Base-by-base conservation (phyloP, 495 filamentous ascomycete genomes). In the Saxophila tyrrhenica region DNA sequence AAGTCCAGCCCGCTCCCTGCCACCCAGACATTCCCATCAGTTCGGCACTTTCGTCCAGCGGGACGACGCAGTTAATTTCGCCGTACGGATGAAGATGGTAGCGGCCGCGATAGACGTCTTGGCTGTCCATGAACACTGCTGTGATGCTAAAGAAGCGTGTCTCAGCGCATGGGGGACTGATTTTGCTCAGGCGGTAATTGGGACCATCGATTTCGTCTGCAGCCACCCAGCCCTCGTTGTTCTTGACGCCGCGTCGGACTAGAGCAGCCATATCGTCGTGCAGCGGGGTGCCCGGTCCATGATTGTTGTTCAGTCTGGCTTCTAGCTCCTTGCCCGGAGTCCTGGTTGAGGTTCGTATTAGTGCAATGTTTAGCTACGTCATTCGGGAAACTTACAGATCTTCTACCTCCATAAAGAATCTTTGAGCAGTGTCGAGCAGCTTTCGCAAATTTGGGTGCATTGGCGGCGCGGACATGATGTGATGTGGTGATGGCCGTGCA, bases 1-100 rank as follows among this genome's bases (percentile, higher is more conserved):
- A 60, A 19, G 70, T 73, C 70, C 72, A 74, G 0, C 70, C 72
- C 1, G 69, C 65, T 11, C 64, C 66, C 55, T 70, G 67, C 72
- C 69, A 74, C 10, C 69, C 68, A 47, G 65, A 61, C 70, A 73
- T 72, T 0, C 72, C 69, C 55, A 61, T 71, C 48, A 74, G 52
- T 55, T 72, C 68, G 0, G 69, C 68, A 25, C 57, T 58, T 24
- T 61, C 29, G 52, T 72, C 69, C 32, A 72, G 52, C 52, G 68
- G 70, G 15, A 74, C 61, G 10, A 74, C 68, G 56, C 70, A 72
- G 44, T 74, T 74, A 55, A 74, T 73, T 61, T 73, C 69, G 50
- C 70, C 70, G 46, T 72, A 74, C 2, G 70, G 71, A 62, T 74
- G 71, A 7, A 60, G 55, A 43, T 74, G 70, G 49, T 75, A 72